phyloP scores from a whole-genome alignment of 176 grass and related monocot genomes.

The Oryza glumipatula region DNA sequence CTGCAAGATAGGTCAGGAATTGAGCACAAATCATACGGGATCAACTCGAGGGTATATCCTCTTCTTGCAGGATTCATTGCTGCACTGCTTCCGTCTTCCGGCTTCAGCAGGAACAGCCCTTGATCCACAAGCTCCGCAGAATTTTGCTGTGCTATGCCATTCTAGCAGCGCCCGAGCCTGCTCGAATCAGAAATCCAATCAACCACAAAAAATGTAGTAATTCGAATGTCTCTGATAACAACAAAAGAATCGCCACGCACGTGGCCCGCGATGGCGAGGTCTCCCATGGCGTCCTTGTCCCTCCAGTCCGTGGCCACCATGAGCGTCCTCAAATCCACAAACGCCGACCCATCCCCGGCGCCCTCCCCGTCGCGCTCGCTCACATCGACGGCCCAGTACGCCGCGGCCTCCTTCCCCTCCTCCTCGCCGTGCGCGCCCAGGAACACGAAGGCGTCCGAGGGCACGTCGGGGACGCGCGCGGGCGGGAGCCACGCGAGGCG shows the following conservation, averaged over 20 bases:
- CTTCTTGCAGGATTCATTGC: constrained; percentile 79
- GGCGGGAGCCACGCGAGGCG: constrained; percentile 72
- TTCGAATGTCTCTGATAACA: background rate
- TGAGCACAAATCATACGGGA: constrained; percentile 56
- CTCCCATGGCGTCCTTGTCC: constrained; percentile 64
- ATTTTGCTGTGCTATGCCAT: constrained; percentile 76
- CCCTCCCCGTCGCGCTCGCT: constrained; percentile 23
- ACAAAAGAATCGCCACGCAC: constrained; percentile 27
- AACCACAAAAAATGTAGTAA: background rate
- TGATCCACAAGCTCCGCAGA: constrained; percentile 88
- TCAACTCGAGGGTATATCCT: constrained; percentile 91
- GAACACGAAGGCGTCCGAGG: constrained; percentile 65
- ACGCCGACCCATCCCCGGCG: constrained; percentile 56
- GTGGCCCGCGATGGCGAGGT: constrained; percentile 84
- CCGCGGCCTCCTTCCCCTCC: constrained; percentile 43
- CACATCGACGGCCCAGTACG: constrained; percentile 81
- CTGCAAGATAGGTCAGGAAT: background rate
- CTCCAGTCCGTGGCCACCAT: constrained; percentile 93
- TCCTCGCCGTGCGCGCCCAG: constrained; percentile 55
- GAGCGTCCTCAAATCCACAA: constrained; percentile 83
- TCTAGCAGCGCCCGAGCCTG: constrained; percentile 83
- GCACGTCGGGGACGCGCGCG: constrained; percentile 40
- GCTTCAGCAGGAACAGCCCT: constrained; percentile 65
- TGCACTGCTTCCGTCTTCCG: constrained; percentile 87
- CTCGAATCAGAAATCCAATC: constrained; percentile 14